phyloP scores from a whole-genome alignment of 495 filamentous ascomycete genomes.

The Pseudoneurospora amorphoporcata region DNA sequence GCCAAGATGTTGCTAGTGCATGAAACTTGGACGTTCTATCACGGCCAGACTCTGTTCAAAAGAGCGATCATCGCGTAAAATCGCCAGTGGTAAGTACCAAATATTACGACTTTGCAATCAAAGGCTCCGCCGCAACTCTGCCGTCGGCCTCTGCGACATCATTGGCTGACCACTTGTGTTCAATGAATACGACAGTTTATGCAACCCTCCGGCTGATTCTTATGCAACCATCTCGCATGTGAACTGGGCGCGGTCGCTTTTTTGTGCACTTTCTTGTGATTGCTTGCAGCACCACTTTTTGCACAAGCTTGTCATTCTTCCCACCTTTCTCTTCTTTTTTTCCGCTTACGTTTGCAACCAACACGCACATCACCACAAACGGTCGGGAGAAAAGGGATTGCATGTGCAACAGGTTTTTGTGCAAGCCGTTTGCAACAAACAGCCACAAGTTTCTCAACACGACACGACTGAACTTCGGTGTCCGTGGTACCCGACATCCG shows the following conservation, averaged over 20 bases:
- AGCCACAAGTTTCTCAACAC: not conserved
- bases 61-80: not conserved
- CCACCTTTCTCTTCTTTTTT: not conserved
- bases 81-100: not conserved
- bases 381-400: not conserved
- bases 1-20: not conserved
- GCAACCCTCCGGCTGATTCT: slow-evolving; percentile 6
- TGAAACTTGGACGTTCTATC: not conserved
- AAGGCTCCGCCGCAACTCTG: not conserved
- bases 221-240: not conserved
- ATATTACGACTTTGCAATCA: not conserved
- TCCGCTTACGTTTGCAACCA: not conserved
- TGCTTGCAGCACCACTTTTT: not conserved
- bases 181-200: slow-evolving; percentile 13
- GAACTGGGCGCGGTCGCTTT: not conserved
- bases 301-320: not conserved
- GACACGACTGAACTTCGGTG: not conserved
- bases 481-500: not conserved
- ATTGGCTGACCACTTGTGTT: not conserved
- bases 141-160: not conserved
- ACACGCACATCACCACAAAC: not conserved
- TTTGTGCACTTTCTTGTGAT: not conserved
- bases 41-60: not conserved
- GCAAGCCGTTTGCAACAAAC: not conserved
- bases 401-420: not conserved